These are phyloP conservation scores for Globisporangium cederbergense DNA, from an alignment of 352 stramenopile genomes.

Conservation along the genomic window DNA sequence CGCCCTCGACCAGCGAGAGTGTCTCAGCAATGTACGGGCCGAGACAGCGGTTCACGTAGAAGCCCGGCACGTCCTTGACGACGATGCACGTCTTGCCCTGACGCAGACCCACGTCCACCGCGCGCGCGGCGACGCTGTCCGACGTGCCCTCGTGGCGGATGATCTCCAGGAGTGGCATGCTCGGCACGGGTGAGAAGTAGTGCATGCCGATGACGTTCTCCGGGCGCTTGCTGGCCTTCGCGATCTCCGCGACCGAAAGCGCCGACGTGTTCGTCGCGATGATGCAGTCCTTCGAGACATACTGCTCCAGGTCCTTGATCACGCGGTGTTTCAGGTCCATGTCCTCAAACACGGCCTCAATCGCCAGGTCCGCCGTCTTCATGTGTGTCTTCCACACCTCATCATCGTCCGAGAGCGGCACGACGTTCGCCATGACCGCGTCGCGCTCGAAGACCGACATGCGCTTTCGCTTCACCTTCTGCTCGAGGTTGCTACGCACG, in stretches of 20 bases:
- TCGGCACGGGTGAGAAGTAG: slow-evolving; percentile 98
- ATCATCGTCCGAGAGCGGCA: slow-evolving; percentile 92
- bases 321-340: slow-evolving; percentile 96
- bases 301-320: slow-evolving; percentile 91
- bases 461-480: slow-evolving; percentile 93
- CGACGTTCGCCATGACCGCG: slow-evolving; percentile 88
- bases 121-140: slow-evolving; percentile 86
- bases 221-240: slow-evolving; percentile 72
- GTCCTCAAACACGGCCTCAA: slow-evolving; percentile 99
- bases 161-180: slow-evolving; percentile 98
- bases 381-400: slow-evolving; percentile 92
- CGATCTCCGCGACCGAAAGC: slow-evolving; percentile 95
- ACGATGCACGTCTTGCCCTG: slow-evolving; percentile 98
- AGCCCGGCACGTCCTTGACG: slow-evolving; percentile 98
- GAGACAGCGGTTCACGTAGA: slow-evolving; percentile 99
- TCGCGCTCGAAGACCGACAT: slow-evolving; percentile 93
- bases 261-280: slow-evolving; percentile 98
- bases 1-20: slow-evolving; percentile 89
- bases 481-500: slow-evolving; percentile 93
- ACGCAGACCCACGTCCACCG: slow-evolving; percentile 94
- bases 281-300: slow-evolving; percentile 92
- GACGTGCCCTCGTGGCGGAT: slow-evolving; percentile 94
- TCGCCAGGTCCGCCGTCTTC: slow-evolving; percentile 92
- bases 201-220: slow-evolving; percentile 98
- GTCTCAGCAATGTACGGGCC: slow-evolving; percentile 93